phyloP scores from a whole-genome alignment of 2,329 filamentous ascomycete genomes.

The Ilyonectria robusta region DNA sequence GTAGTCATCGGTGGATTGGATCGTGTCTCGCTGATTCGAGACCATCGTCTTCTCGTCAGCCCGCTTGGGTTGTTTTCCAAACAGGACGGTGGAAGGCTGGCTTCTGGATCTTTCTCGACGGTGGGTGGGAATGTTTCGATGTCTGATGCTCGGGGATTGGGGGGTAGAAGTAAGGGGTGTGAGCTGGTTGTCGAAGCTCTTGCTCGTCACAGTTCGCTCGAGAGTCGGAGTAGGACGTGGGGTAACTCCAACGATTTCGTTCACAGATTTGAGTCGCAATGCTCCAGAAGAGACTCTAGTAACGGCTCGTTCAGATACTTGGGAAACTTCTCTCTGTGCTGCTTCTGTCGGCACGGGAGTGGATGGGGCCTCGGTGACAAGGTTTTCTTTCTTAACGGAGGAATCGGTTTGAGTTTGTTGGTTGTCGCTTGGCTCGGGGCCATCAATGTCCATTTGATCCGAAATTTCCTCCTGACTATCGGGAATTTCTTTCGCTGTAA shows the following conservation, averaged over 20 bases:
- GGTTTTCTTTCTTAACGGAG: constrained; percentile 18
- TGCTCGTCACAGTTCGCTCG: constrained; percentile 52
- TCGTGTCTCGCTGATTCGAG: constrained; percentile 57
- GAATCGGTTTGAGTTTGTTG: constrained; percentile 28
- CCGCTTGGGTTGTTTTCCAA: constrained; percentile 75
- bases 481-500: constrained; percentile 48
- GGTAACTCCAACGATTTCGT: constrained; percentile 77
- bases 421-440: constrained; percentile 40
- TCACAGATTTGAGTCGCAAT: constrained; percentile 79
- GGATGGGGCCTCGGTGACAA: constrained; percentile 28
- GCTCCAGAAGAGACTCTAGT: constrained; percentile 79
- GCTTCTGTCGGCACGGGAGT: constrained; percentile 26
- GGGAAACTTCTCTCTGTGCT: constrained; percentile 38
- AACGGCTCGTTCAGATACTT: constrained; percentile 68
- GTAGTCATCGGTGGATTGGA: constrained; percentile 71
- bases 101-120: constrained; percentile 72
- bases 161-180: constrained; percentile 61
- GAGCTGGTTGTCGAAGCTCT: constrained; percentile 52
- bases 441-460: constrained; percentile 55
- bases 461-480: constrained; percentile 53
- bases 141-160: constrained; percentile 57
- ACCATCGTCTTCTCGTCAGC: constrained; percentile 63
- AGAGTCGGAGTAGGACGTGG: constrained; percentile 54
- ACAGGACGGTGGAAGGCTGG: constrained; percentile 82
- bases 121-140: constrained; percentile 52